phyloP scores from a whole-genome alignment of 2,329 filamentous ascomycete genomes.

The Diaporthe citrichinensis region DNA sequence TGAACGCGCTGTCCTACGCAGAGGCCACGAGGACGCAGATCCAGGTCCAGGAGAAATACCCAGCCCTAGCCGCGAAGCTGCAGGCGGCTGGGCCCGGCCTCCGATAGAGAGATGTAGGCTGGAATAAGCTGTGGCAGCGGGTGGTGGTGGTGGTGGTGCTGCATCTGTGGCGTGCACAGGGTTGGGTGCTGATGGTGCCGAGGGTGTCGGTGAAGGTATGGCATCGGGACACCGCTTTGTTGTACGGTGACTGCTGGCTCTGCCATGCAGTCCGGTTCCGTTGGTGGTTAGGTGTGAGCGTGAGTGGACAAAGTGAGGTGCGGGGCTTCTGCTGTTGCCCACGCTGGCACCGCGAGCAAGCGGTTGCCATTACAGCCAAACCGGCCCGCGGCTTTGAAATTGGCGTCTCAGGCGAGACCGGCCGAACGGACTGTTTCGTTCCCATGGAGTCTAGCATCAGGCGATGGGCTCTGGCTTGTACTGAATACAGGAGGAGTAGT shows the following conservation, averaged over 20 bases:
- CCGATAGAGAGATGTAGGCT: conserved; percentile 45
- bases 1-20: conserved; percentile 96
- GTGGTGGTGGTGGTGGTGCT: background rate
- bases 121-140: background rate
- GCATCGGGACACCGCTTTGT: background rate
- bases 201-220: background rate
- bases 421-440: background rate
- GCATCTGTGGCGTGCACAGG: background rate
- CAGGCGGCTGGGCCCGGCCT: conserved; percentile 63
- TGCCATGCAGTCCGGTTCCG: background rate
- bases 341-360: background rate
- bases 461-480: conserved; percentile 32
- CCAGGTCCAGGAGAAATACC: conserved; percentile 90
- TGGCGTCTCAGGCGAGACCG: conserved; percentile 8
- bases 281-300: background rate
- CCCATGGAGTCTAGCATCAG: conserved; percentile 14
- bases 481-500: conserved; percentile 21
- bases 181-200: background rate
- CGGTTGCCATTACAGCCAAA: background rate
- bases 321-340: background rate
- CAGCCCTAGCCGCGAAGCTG: conserved; percentile 81
- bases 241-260: background rate
- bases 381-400: background rate
- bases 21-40: conserved; percentile 97
- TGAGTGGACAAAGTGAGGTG: background rate